These are phyloP conservation scores for Posidonia australis DNA, from an alignment of 106 monocot species.

Conservation along the genomic window DNA sequence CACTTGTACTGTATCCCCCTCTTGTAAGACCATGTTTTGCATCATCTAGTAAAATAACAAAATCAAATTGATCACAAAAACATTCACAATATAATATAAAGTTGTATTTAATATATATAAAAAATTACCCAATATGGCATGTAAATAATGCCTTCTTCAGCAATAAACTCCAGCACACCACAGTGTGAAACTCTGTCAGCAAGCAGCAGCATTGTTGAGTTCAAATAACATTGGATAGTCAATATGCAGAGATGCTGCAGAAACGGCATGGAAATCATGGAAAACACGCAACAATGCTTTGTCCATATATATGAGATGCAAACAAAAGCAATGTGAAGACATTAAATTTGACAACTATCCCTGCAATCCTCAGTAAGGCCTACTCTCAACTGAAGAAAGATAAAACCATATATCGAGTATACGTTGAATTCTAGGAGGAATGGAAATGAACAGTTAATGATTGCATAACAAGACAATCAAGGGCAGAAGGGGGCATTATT, in stretches of 20 bases:
- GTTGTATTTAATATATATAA: background rate
- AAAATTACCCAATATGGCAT: conserved; percentile 24
- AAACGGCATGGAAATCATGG: background rate
- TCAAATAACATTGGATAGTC: conserved; percentile 28
- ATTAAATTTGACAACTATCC: too few relatives aligned
- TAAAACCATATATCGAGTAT: too few relatives aligned
- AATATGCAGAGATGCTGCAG: conserved; percentile 23
- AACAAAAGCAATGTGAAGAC: too few relatives aligned
- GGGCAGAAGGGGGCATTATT: conserved; percentile 17
- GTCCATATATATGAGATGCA: too few relatives aligned
- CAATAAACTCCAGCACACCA: conserved; percentile 25
- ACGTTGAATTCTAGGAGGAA: background rate
- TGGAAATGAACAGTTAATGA: background rate
- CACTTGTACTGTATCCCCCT: conserved; percentile 19
- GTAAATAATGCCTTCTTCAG: conserved; percentile 26
- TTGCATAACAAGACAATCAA: conserved; percentile 16
- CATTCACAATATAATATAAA: background rate
- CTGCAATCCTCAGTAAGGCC: too few relatives aligned
- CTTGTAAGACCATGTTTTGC: conserved; percentile 29
- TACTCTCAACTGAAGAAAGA: too few relatives aligned
- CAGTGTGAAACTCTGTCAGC: conserved; percentile 21
- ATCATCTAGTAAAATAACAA: conserved; percentile 22
- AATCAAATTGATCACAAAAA: background rate
- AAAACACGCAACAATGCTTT: background rate
- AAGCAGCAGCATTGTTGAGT: conserved; percentile 8